Base-by-base conservation (phyloP, 192 early-diverging fungal species). In the Funneliformis mosseae region DNA sequence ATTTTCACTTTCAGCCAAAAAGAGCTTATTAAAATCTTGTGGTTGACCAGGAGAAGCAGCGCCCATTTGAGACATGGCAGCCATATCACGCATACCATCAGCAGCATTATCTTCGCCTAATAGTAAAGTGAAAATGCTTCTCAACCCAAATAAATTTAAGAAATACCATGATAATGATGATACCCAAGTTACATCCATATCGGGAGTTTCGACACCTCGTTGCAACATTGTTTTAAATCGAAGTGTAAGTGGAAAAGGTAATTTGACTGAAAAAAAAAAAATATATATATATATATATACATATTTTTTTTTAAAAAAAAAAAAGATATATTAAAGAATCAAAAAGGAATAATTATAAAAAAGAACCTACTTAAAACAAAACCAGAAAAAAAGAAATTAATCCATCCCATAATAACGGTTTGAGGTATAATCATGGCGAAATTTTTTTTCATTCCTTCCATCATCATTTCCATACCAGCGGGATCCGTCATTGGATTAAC, bases 221-320 rank as follows among this genome's bases (percentile, higher is more conserved):
- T 99, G 97, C 63, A 98, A 91, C 97, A 99, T 99, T 63, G 92
- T 88, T 88, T 99, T 99, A 91, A 99, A 99, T 11, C 97, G 93
- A 74, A 97, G 84, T 21, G 96, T 97, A 81, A 99, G 87, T 7
- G 97, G 96, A 84, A 99, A 99, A 39, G 97, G 97, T 76, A 99
- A 89, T 83, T 96, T 97, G 85, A 97, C 95, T 96, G 79, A 25
- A 45, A 45, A 12, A 23, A 80, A 73, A 18, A 12, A n/a, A n/a
- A n/a, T n/a, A n/a, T n/a, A n/a, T n/a, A n/a, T n/a, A n/a, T n/a
- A n/a, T n/a, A n/a, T n/a, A n/a, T n/a, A 48, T 28, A 46, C 1
- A 48, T 43, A n/a, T n/a, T n/a, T n/a, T n/a, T n/a, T n/a, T n/a
- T n/a, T n/a, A n/a, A n/a, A n/a, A n/a, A n/a, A n/a, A 8, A 23